These are phyloP conservation scores for Vachellia pachyceras DNA, from an alignment of 306 rosid species.

Conservation along the genomic window DNA sequence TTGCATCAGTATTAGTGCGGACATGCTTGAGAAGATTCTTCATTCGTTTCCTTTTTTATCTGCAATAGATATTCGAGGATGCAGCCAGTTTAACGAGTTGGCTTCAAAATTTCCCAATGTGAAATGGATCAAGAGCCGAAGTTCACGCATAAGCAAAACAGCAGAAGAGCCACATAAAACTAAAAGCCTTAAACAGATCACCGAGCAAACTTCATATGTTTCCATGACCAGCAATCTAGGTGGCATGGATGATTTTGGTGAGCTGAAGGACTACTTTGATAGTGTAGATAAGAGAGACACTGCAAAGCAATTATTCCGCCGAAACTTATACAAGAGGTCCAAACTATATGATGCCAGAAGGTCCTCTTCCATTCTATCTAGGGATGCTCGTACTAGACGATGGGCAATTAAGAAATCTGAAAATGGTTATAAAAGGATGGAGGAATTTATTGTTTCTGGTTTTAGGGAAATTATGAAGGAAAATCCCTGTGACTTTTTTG, in stretches of 20 bases:
- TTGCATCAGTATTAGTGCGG: constrained; percentile 73
- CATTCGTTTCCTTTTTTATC: constrained; percentile 71
- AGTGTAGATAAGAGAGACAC: constrained; percentile 96
- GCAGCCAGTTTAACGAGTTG: constrained; percentile 83
- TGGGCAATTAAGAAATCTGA: constrained; percentile 98
- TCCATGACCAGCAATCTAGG: constrained; percentile 64
- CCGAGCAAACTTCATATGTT: constrained; percentile 61
- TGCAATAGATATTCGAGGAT: constrained; percentile 83
- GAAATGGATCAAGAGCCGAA: constrained; percentile 84
- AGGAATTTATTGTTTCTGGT: constrained; percentile 85
- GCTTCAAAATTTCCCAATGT: constrained; percentile 62
- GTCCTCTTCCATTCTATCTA: constrained; percentile 96
- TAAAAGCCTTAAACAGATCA: constrained; percentile 73
- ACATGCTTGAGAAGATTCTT: constrained; percentile 80
- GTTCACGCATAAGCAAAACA: constrained; percentile 47
- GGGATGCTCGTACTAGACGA: constrained; percentile 96
- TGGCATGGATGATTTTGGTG: constrained; percentile 84
- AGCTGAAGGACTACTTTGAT: constrained; percentile 86
- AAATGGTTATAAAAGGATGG: constrained; percentile 91
- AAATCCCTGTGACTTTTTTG: constrained; percentile 81
- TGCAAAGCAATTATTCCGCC: constrained; percentile 75
- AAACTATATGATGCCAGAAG: constrained; percentile 93
- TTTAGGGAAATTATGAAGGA: constrained; percentile 91
- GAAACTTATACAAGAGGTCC: constrained; percentile 91
- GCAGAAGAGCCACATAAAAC: constrained; percentile 72